A percentile compares a stretch with the other conserved stretches of the same genome.
Evolutionary conservation across 2,329 filamentous ascomycete genomes (phyloP).

Genomic region (Colletotrichum sp.): DNA sequence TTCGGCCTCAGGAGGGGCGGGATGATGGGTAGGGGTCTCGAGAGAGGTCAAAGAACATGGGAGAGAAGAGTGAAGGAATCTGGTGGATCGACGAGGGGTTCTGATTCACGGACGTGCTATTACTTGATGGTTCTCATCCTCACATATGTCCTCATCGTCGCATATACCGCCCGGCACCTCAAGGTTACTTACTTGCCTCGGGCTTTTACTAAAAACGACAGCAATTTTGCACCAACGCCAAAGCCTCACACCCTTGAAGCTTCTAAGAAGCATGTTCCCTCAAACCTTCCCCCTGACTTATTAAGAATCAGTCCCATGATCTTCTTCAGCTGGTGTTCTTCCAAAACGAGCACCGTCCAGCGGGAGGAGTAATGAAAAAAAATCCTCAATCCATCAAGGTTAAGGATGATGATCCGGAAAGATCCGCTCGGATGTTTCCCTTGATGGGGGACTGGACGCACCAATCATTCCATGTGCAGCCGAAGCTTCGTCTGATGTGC

Average conservation of each 20-base stretch:
- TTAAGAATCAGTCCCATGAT: not conserved
- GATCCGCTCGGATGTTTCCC: not conserved
- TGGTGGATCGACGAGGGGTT: not conserved
- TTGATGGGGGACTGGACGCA: not conserved
- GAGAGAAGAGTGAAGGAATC: fast-evolving
- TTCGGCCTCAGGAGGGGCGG: not conserved
- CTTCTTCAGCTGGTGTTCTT: not conserved
- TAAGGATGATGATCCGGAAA: not conserved
- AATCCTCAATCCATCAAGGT: not conserved
- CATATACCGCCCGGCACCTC: not conserved
- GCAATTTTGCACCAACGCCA: not conserved
- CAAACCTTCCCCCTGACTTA: not conserved
- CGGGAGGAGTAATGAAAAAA: not conserved
- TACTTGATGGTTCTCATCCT: not conserved
- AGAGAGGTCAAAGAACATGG: not conserved
- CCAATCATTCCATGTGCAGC: not conserved
- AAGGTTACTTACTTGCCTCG: not conserved
- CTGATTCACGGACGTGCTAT: not conserved
- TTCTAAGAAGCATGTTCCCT: not conserved
- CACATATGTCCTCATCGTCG: not conserved
- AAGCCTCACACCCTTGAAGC: not conserved
- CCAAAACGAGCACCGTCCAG: not conserved
- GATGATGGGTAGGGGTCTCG: not conserved
- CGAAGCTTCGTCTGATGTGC: slow-evolving; percentile 4
- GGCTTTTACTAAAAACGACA: not conserved